Conservation (phyloP, 441 rosid species). For the Gossypium aridum region DNA sequence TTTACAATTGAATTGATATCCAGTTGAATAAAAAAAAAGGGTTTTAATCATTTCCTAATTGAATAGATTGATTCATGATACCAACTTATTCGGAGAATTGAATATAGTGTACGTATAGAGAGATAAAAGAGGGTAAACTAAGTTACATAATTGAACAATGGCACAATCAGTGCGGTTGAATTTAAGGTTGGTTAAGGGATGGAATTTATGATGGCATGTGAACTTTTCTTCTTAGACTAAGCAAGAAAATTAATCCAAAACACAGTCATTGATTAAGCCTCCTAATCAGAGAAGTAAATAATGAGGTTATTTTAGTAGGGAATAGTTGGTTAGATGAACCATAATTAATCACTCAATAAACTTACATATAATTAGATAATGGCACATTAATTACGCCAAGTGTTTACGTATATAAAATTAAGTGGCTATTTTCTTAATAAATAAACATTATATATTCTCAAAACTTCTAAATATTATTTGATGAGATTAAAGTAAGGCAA, state of each 20-base stretch:
- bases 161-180: background rate
- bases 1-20: too few species aligned
- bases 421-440: too few species aligned
- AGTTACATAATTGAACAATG: background rate
- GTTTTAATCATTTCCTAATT: too few species aligned
- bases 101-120: too few species aligned
- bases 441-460: too few species aligned
- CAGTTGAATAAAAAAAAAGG: too few species aligned
- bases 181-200: background rate
- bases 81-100: too few species aligned
- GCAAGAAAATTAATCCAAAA: background rate
- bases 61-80: too few species aligned
- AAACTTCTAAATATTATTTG: too few species aligned
- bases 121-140: background rate
- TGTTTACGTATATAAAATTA: too few species aligned
- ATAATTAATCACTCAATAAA: background rate
- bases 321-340: background rate
- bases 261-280: background rate
- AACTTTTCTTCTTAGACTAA: background rate
- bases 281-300: background rate
- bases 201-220: background rate
- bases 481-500: too few species aligned
- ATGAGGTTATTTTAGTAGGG: background rate
- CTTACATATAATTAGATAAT: background rate
- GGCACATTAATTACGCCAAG: too few species aligned